Evolutionary conservation across 129 eudicot species (phyloP).

Genomic region (Flaveria bidentis): DNA sequence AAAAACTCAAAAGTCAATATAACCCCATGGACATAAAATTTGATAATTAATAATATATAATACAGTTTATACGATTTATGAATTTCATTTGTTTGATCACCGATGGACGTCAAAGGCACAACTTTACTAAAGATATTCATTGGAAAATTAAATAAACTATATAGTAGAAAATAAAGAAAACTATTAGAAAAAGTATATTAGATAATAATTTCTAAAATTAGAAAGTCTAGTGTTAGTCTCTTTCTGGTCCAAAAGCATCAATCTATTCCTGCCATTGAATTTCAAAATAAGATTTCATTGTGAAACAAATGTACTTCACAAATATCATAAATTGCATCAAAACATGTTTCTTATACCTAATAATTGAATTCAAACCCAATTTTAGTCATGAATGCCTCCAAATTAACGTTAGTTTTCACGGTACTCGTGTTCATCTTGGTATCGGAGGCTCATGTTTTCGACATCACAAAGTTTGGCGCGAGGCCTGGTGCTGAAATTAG

Average conservation of each 20-base stretch:
- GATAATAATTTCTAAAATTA: slow-evolving; percentile 7
- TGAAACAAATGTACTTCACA: not conserved
- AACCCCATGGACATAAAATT: too few species aligned
- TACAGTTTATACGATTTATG: too few species aligned
- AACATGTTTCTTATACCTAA: slow-evolving; percentile 8
- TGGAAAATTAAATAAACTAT: too few species aligned
- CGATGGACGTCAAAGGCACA: too few species aligned
- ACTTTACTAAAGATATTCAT: too few species aligned
- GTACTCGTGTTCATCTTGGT: slow-evolving; percentile 24
- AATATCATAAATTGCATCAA: slow-evolving; percentile 1
- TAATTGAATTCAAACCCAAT: slow-evolving; percentile 16
- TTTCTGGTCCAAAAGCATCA: slow-evolving; percentile 36
- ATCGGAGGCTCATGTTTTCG: slow-evolving; percentile 28
- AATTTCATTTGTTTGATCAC: too few species aligned
- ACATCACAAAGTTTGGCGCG: slow-evolving; percentile 40
- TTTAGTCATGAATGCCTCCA: slow-evolving; percentile 27
- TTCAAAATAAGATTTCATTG: slow-evolving; percentile 9
- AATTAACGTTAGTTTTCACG: slow-evolving; percentile 10
- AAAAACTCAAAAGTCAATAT: too few species aligned
- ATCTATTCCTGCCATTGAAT: slow-evolving; percentile 33
- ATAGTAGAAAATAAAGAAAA: not conserved
- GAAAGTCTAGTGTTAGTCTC: slow-evolving; percentile 22
- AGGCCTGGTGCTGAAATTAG: slow-evolving; percentile 35
- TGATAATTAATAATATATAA: too few species aligned
- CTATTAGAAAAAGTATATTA: not conserved